Conservation (phyloP, 306 rosid species). For the Dalbergia cochinchinensis region DNA sequence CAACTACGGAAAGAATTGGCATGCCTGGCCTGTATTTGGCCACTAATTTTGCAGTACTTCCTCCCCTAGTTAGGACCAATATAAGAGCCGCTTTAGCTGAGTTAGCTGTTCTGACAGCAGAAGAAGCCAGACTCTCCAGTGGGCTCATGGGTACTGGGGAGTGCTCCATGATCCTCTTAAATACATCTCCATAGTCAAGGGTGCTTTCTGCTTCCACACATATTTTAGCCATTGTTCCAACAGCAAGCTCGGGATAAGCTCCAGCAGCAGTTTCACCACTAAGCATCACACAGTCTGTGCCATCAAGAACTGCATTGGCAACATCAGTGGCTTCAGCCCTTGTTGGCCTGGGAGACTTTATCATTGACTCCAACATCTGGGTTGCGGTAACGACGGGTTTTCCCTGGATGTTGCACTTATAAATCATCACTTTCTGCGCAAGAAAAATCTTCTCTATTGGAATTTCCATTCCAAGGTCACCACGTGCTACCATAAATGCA, state of each 20-base stretch:
- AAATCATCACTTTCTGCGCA: conserved; percentile 99
- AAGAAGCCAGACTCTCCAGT: conserved; percentile 87
- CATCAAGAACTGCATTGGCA: conserved; percentile 85
- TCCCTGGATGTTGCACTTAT: conserved; percentile 98
- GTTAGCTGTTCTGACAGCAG: conserved; percentile 89
- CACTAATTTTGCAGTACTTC: conserved; percentile 84
- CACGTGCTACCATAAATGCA: conserved; percentile 99
- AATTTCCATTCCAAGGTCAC: conserved; percentile 99
- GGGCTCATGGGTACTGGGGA: conserved; percentile 93
- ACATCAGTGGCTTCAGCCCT: conserved; percentile 59
- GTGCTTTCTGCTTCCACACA: conserved; percentile 88
- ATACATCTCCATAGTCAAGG: conserved; percentile 77
- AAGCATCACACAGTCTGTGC: conserved; percentile 93
- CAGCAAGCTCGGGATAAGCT: conserved; percentile 91
- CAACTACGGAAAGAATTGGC: conserved; percentile 95
- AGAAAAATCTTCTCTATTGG: conserved; percentile 98
- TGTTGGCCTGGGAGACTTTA: conserved; percentile 57
- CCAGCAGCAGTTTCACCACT: conserved; percentile 97
- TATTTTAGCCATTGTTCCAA: conserved; percentile 83
- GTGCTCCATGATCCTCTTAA: conserved; percentile 86
- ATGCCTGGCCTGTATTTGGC: conserved; percentile 98
- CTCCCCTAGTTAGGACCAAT: conserved; percentile 80
- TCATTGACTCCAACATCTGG: conserved; percentile 74
- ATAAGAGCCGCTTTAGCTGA: conserved; percentile 80
- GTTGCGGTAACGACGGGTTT: conserved; percentile 99